These are phyloP conservation scores for Thermoascus crustaceus DNA, from an alignment of 2,329 filamentous ascomycete genomes.

Conservation along the genomic window DNA sequence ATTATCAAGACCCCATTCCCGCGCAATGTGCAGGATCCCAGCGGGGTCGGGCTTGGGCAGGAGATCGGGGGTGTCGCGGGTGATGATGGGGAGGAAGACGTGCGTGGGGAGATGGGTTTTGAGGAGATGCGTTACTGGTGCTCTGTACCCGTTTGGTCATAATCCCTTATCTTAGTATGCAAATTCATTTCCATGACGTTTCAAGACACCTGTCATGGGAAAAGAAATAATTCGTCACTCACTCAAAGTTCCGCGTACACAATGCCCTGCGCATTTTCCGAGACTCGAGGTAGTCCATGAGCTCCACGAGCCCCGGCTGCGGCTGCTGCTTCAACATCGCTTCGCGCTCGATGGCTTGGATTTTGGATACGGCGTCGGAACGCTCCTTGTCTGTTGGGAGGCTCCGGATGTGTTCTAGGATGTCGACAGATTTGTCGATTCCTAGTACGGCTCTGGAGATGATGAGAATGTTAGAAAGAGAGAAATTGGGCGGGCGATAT, in stretches of 20 bases:
- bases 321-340: conserved; percentile 75
- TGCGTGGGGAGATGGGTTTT: conserved; percentile 62
- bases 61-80: conserved; percentile 61
- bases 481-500: not conserved
- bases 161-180: no score
- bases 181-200: no score
- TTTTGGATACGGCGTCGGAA: conserved; percentile 59
- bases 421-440: conserved; percentile 68
- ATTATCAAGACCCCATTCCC: conserved; percentile 58
- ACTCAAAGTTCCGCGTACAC: conserved; percentile 90
- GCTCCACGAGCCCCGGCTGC: conserved; percentile 65
- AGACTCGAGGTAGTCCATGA: conserved; percentile 76
- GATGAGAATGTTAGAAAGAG: not conserved
- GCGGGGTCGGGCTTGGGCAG: conserved; percentile 78
- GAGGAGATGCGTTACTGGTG: conserved; percentile 43
- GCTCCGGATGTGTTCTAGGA: conserved; percentile 76
- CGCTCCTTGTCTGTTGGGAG: conserved; percentile 56
- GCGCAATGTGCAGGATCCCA: conserved; percentile 78
- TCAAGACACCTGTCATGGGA: no score
- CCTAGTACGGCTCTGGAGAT: conserved; percentile 47
- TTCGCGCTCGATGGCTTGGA: conserved; percentile 69
- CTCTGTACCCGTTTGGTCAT: no score
- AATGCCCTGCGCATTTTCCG: conserved; percentile 67
- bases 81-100: conserved; percentile 70
- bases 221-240: conserved; percentile 11